Evolutionary conservation across 2,329 filamentous ascomycete species (phyloP), one percentile per base, ranked within the genome.

Genomic region (Talaromyces sp.): DNA sequence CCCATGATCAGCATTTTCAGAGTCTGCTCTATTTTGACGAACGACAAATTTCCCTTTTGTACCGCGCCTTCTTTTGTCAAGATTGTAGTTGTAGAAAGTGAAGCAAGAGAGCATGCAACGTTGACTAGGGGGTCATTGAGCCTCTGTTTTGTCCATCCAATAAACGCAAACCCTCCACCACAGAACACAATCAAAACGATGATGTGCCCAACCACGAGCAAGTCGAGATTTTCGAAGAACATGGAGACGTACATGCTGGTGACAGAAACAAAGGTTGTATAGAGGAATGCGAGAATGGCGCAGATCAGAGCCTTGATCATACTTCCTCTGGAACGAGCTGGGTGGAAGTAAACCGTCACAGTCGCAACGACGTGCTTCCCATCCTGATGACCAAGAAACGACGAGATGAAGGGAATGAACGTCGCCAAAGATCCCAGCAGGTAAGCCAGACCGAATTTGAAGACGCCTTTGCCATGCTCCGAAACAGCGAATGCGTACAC

Each of bases 321-420:
- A 69, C 91, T 95, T 0, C 94, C 94, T 29, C 89, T 86, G 19
- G 92, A 92, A 65, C 94, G 85, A 5, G 92, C 91, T 4, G 94
- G 93, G 76, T 97, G 93, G 73, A 97, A 98, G 74, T 97, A 98
- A 11, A 97, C 93, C 0, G 92, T 96, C 65, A 97, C 88, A 1
- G 94, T 97, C 36, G 93, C 93, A 61, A 97, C 92, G 73, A 97
- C 89, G 78, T 97, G 94, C 75, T 97, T 97, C 60, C 92, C 92
- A 78, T 97, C 93, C 73, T 93, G 90, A 68, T 89, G 84, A 11
- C 94, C 94, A 17, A 97, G 82, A 65, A 93, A 86, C 7, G 83
- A 80, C 17, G 92, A 89, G 64, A 97, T 83, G 2, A 85, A 84
- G 2, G 89, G 86, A 68, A 92, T 88, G 72, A 97, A 95, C 0